phyloP scores from a whole-genome alignment of 73 alveolate genomes.

The Symbiodinium pilosum region DNA sequence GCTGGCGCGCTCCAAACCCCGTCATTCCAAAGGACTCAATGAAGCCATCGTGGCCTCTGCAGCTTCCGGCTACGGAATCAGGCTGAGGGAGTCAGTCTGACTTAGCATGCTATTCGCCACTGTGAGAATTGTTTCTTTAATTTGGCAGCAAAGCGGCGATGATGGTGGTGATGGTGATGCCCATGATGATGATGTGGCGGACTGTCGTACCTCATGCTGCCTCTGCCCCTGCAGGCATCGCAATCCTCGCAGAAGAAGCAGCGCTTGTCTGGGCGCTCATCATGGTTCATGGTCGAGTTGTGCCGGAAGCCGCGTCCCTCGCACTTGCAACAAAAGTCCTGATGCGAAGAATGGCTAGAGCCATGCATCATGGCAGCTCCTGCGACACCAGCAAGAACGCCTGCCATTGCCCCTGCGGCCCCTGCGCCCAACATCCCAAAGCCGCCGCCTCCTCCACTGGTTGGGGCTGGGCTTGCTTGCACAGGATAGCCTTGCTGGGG shows the following conservation, averaged over 20 bases:
- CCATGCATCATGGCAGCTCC: not conserved
- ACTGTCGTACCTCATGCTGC: not conserved
- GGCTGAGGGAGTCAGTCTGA: too few species aligned
- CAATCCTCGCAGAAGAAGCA: slow-evolving; percentile 63
- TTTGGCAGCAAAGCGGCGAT: too few species aligned
- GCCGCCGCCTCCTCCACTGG: not conserved
- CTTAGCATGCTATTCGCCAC: too few species aligned
- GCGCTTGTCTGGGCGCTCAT: slow-evolving; percentile 52
- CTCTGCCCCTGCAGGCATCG: slow-evolving; percentile 32
- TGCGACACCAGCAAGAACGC: not conserved
- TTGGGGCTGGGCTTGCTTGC: not conserved
- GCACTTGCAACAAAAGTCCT: not conserved
- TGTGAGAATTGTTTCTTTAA: too few species aligned
- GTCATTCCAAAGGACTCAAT: not conserved
- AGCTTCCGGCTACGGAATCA: too few species aligned
- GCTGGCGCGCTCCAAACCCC: not conserved
- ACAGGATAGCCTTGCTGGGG: not conserved
- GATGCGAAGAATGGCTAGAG: not conserved
- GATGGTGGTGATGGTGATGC: not conserved
- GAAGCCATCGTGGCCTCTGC: not conserved
- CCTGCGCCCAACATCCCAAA: not conserved
- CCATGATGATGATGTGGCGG: not conserved
- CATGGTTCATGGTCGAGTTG: slow-evolving; percentile 38
- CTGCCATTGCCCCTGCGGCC: not conserved
- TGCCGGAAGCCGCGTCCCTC: slow-evolving; percentile 49